Base-by-base conservation (phyloP, 2,329 filamentous ascomycete species). In the Fusarium xyrophilum region DNA sequence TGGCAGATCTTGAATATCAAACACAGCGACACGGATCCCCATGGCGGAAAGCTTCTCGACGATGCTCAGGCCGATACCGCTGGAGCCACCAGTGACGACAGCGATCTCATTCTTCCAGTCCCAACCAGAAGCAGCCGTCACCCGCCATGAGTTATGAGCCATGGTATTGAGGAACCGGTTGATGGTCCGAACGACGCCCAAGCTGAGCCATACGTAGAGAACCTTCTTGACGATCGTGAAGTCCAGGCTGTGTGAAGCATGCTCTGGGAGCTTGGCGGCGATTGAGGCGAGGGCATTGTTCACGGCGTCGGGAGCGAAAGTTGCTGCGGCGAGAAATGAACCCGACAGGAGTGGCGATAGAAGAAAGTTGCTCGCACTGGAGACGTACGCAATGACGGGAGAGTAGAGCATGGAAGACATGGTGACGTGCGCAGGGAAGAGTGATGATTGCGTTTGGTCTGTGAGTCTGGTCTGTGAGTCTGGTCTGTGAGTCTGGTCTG, bases 1-100 rank as follows among this genome's bases (percentile, higher is more conserved):
- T 19, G 76, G 74, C 12, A 70, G n/a, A 4, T 69, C 70, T 53
- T 75, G 72, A 25, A 92, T 83, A 76, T 94, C 91, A 17, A 94
- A 74, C 2, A 93, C 87, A 0, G 88, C 89, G 19, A 93, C 89
- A 65, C 85, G 89, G 64, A 91, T 82, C 0, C 85, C 85, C 54
- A 80, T 62, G 0, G 48, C 56, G 0, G 74, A 64, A 13, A 79
- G 76, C 48, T 60, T 74, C 50, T 75, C 69, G 15, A 75, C 79
- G 47, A 82, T 76, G 56, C 73, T 72, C 28, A 71, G 70, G 2
- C 82, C 82, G 47, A 83, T 82, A 6, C 82, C 82, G 52, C 79
- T 77, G 39, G 77, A 81, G 4, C 80, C 81, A 6, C 82, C 82
- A 2, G 82, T 83, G 3, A 83, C 78, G 7, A 83, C 76, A 1